A percentile compares a stretch with the other conserved stretches of the same genome.
Evolutionary conservation across 345 rosid species (phyloP).

Genomic region (Rubroshorea leprosula): DNA sequence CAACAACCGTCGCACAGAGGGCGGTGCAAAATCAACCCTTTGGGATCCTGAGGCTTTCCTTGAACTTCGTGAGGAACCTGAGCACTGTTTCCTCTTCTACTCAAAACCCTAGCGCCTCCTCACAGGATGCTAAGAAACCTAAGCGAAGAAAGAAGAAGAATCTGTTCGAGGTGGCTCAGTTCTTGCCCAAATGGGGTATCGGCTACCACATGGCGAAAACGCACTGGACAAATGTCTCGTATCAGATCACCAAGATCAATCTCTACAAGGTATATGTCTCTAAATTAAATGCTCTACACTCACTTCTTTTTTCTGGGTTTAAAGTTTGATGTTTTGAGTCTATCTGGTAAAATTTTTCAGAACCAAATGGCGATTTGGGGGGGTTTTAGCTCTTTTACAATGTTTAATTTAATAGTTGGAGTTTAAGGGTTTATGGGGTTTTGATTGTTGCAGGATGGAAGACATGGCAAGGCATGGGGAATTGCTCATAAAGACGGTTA

Average conservation of each 20-base stretch:
- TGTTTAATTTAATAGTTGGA: not conserved
- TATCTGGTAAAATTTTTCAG: not conserved
- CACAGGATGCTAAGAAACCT: constrained; percentile 33
- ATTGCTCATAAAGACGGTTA: constrained; percentile 79
- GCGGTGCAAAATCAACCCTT: constrained; percentile 23
- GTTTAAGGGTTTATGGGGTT: constrained; percentile 19
- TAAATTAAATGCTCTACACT: too few species aligned
- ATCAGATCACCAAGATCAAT: constrained; percentile 89
- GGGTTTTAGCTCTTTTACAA: not conserved
- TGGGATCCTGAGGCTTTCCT: constrained; percentile 33
- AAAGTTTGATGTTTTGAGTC: not conserved
- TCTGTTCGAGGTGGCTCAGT: constrained; percentile 89
- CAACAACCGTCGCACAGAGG: constrained; percentile 35
- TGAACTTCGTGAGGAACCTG: constrained; percentile 42
- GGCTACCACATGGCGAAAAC: constrained; percentile 93
- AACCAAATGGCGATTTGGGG: not conserved
- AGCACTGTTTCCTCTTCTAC: constrained; percentile 27
- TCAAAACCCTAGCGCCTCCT: constrained; percentile 24
- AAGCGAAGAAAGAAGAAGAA: constrained; percentile 85
- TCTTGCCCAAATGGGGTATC: constrained; percentile 88
- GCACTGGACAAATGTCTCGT: constrained; percentile 84
- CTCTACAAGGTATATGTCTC: constrained; percentile 67
- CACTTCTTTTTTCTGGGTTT: not conserved
- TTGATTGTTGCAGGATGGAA: constrained; percentile 66
- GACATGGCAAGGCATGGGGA: constrained; percentile 98